Base-by-base conservation (phyloP, 148 eudicot species). In the Rhododendron mucronatum region DNA sequence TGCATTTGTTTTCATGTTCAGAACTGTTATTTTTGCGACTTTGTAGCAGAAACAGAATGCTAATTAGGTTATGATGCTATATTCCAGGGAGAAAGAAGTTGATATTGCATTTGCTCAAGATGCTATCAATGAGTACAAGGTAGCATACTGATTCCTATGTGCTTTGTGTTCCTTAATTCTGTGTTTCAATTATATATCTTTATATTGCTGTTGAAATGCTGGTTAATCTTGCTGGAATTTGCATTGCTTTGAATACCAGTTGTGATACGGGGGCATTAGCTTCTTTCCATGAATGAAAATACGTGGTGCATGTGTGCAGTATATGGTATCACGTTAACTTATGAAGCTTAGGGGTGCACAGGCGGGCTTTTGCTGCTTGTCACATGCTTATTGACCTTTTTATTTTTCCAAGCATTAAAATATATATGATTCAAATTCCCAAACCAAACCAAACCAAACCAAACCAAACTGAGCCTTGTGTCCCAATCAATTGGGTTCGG, bases 91-190 rank as follows among this genome's bases (percentile, higher is more conserved):
- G 92, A 97, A 92, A 86, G 98, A 93, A 84, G 90, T 84, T 83
- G 95, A 94, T 85, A 97, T 97, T 87, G 88, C 93, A 63, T 94
- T 94, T 91, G 99, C 98, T 71, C 95, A 92, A 93, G 94, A 93
- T 87, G 94, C 94, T 86, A 93, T 97, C 59, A 93, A 94, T 59
- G 99, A 97, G 86, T 92, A 85, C 90, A 95, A 92, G 98, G 99
- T 97, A 87, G 86, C 26, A 26, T 16, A 76, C 39, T 55, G 21
- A 26, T 75, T 37, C 37, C 21, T 50, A 30, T 84, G 48, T 73
- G 67, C 65, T 48, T 20, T 83, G 33, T 39, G 80, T 80, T 37
- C 71, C 28, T 37, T 30, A 26, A 55, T 84, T 76, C 21, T 2
- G 45, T 74, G 15, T 76, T 51, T 33, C 35, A 33, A 33, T 33